Percentiles rank a stretch among this genome's conserved stretches.
phyloP scores from a whole-genome alignment of 805 yeast species.

The Starmerella etchellsii region DNA sequence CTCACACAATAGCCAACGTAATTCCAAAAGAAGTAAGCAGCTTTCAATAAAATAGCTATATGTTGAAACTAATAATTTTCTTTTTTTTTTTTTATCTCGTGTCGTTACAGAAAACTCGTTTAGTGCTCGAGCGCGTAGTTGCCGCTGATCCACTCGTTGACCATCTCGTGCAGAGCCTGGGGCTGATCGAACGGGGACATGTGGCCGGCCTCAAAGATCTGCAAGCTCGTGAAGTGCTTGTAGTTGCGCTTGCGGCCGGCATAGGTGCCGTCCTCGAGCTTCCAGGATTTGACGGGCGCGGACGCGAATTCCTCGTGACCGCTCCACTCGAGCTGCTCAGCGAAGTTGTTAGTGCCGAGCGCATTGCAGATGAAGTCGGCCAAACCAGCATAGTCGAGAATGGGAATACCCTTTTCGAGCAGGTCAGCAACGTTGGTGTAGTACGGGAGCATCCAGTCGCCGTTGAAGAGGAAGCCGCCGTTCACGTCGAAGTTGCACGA shows the following conservation, averaged over 20 bases:
- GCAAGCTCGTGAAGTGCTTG: conserved; percentile 60
- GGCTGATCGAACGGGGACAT: conserved; percentile 93
- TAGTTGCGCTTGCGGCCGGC: conserved; percentile 56
- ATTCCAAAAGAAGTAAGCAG: background rate
- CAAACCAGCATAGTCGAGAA: conserved; percentile 85
- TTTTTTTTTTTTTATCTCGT: background rate
- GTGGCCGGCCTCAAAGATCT: conserved; percentile 80
- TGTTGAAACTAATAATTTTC: background rate
- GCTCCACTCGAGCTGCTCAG: conserved; percentile 54
- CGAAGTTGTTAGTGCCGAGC: conserved; percentile 82
- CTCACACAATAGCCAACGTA: background rate
- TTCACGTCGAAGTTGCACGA: conserved; percentile 69
- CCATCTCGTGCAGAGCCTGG: conserved; percentile 65
- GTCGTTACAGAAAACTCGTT: background rate
- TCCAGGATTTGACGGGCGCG: conserved; percentile 24
- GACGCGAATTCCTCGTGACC: conserved; percentile 37
- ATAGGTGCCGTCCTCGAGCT: conserved; percentile 28
- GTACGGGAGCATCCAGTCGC: conserved; percentile 59
- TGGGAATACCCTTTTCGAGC: conserved; percentile 59
- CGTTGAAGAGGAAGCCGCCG: conserved; percentile 56
- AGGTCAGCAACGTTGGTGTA: conserved; percentile 43
- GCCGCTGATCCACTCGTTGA: conserved; percentile 73
- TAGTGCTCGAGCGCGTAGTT: conserved; percentile 30
- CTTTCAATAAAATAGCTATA: no score
- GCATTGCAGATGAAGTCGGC: conserved; percentile 88